Conservation (phyloP, 768 basidiomycete genomes). For the Butyriboletus loyo region DNA sequence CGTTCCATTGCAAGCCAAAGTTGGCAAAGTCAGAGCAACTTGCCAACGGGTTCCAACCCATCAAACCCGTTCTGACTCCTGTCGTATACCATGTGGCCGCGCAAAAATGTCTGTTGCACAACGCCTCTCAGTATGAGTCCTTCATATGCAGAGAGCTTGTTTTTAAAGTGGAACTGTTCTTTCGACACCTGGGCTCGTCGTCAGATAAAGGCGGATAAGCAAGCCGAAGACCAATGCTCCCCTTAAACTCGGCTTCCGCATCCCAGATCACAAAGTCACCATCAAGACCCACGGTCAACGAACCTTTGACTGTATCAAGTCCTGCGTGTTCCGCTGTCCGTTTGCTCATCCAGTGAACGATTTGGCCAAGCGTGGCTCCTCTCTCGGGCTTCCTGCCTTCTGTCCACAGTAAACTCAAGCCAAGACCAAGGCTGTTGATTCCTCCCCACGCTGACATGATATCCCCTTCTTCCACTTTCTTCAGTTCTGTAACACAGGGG, state of each 20-base stretch:
- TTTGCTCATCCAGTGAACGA: slow-evolving; percentile 73
- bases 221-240: slow-evolving; percentile 13
- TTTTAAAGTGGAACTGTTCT: slow-evolving; percentile 81
- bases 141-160: slow-evolving; percentile 89
- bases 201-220: slow-evolving; percentile 3
- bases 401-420: slow-evolving; percentile 86
- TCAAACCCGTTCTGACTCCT: slow-evolving; percentile 33
- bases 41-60: slow-evolving; percentile 35
- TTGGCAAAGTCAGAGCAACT: slow-evolving; percentile 19
- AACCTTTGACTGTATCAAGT: slow-evolving; percentile 66
- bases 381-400: slow-evolving; percentile 56
- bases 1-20: not conserved
- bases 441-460: slow-evolving; percentile 95
- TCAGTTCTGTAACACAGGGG: slow-evolving; percentile 81
- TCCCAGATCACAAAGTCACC: slow-evolving; percentile 90
- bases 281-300: slow-evolving; percentile 68
- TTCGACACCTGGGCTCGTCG: slow-evolving; percentile 57
- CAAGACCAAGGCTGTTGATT: slow-evolving; percentile 87
- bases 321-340: slow-evolving; percentile 81
- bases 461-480: slow-evolving; percentile 72
- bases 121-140: slow-evolving; percentile 66
- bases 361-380: slow-evolving; percentile 53
- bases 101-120: slow-evolving; percentile 78
- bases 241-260: slow-evolving; percentile 47
- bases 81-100: slow-evolving; percentile 70